Base-by-base conservation (phyloP, 306 rosid genomes). In the Adenanthera pavonina region DNA sequence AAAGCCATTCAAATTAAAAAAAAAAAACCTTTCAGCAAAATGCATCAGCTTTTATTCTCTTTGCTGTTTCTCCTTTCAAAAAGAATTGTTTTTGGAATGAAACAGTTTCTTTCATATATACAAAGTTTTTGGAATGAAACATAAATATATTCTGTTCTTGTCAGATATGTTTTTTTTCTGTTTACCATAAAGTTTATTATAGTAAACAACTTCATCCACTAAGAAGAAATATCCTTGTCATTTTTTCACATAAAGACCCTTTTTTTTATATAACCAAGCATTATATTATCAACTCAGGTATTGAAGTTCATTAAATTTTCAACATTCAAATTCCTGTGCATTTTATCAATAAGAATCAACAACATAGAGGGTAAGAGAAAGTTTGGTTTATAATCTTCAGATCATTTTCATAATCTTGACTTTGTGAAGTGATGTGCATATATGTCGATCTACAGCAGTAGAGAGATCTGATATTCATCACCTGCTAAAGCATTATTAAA, bases 401-500 rank as follows among this genome's bases (percentile, higher is more conserved):
- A 72, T 76, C 34, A 72, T 73, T 81, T 59, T 38, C 35, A 30
- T 62, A 75, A 54, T 52, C 36, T 68, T 38, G 71, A 68, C 66
- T 70, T 41, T 25, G 48, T 78, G 84, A 75, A 59, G 66, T 82
- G 86, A 75, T 69, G 75, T 75, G 68, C 52, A 41, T 5, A 41
- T n/a, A n/a, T n/a, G n/a, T n/a, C n/a, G n/a, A n/a, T 46, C 49
- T 0, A 8, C 9, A 10, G 49, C 49, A 7, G 12, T 13, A 46
- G 1, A 41, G 44, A 7, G 44, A 46, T 46, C 8, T 16, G 15
- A 52, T n/a, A n/a, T n/a, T n/a, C n/a, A n/a, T n/a, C n/a, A 41
- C 35, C 15, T 16, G 33, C 72, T 65, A 68, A 81, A 70, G 82
- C 85, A 73, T 72, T 59, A 20, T 59, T 72, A 59, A 80, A 82